Evolutionary conservation across 2,329 filamentous ascomycete species (phyloP).

Genomic region (Fusarium nanum): DNA sequence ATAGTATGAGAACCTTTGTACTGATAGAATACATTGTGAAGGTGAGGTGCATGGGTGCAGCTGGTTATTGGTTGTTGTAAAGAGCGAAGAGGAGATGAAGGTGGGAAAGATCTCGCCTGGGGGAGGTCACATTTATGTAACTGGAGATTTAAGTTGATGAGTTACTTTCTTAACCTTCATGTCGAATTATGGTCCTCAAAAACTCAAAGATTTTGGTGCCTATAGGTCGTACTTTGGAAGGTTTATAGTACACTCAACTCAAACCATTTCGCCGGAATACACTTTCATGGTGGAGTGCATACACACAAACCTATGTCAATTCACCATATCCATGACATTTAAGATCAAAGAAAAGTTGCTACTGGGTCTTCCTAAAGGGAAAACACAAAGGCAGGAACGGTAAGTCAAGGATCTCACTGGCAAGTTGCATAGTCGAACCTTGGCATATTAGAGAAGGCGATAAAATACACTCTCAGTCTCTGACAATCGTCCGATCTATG

Average conservation of each 20-base stretch:
- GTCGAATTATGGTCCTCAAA: background rate
- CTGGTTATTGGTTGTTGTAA: background rate
- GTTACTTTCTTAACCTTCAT: background rate
- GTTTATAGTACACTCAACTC: background rate
- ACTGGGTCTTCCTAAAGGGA: background rate
- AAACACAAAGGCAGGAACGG: too few species aligned
- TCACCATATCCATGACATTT: too few species aligned
- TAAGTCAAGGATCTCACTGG: background rate
- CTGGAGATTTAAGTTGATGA: background rate
- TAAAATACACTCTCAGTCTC: background rate
- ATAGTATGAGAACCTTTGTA: slow-evolving; percentile 34
- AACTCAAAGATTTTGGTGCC: background rate
- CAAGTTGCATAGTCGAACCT: background rate
- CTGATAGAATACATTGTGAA: slow-evolving; percentile 5
- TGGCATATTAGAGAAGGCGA: background rate
- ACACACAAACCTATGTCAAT: background rate
- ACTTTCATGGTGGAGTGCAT: background rate
- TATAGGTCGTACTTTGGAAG: background rate
- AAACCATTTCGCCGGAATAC: background rate
- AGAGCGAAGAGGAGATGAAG: background rate
- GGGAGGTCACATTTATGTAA: background rate
- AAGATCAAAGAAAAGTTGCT: background rate
- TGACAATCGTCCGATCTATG: background rate
- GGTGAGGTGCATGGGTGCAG: background rate
- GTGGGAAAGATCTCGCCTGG: background rate